Conservation (phyloP, 495 filamentous ascomycete species). For the Trichoderma virens region DNA sequence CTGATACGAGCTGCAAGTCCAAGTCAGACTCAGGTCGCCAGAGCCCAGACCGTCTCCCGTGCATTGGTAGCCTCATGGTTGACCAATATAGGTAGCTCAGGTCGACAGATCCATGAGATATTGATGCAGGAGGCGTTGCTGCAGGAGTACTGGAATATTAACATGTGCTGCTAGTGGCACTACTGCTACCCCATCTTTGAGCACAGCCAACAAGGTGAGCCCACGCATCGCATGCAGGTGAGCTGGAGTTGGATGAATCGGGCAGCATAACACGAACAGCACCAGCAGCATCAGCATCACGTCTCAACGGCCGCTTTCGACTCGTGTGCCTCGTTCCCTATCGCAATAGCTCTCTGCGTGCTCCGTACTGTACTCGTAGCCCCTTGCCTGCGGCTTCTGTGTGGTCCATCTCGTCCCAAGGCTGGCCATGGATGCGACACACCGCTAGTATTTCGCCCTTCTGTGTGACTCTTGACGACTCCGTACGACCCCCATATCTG, state of each 20-base stretch:
- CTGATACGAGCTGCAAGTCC: neutral
- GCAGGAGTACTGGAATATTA: no score
- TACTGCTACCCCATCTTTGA: neutral
- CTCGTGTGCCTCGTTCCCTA: neutral
- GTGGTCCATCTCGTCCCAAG: neutral
- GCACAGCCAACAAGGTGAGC: neutral
- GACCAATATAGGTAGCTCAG: no score
- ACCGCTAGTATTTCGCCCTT: neutral
- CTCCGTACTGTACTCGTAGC: neutral
- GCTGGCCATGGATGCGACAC: slow-evolving; percentile 3
- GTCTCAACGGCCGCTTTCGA: neutral
- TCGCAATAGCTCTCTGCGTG: neutral
- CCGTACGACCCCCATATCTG: neutral
- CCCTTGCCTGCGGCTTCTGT: neutral
- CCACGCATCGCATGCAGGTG: neutral
- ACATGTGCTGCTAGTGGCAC: neutral
- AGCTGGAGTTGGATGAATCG: neutral
- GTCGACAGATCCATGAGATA: no score
- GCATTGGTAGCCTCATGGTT: no score
- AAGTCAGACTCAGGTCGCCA: neutral
- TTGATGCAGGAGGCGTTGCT: no score
- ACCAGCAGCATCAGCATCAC: neutral
- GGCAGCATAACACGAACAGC: neutral
- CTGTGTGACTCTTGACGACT: neutral
- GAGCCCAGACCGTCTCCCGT: no score